phyloP scores from a whole-genome alignment of 2,329 filamentous ascomycete genomes.

The Hawksworthiomyces lignivorus region DNA sequence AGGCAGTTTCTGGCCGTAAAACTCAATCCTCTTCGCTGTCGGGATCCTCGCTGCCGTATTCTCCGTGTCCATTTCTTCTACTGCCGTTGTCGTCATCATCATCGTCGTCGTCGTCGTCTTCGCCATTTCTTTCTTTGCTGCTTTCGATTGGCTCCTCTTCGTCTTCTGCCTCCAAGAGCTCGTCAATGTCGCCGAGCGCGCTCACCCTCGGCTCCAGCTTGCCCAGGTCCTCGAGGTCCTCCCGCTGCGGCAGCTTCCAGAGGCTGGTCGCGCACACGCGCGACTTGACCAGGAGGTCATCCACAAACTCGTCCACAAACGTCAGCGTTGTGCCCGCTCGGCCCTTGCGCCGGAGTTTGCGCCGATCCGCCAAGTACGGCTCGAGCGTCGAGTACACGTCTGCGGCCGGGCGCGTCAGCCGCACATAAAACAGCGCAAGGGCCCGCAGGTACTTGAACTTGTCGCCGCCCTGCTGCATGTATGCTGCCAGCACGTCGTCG shows the following conservation, averaged over 20 bases:
- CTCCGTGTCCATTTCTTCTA: not conserved
- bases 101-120: not conserved
- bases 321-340: slow-evolving; percentile 69
- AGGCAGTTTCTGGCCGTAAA: not conserved
- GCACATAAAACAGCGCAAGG: slow-evolving; percentile 86
- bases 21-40: slow-evolving; percentile 1
- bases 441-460: slow-evolving; percentile 82
- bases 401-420: slow-evolving; percentile 73
- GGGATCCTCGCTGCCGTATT: not conserved
- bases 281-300: slow-evolving; percentile 82
- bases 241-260: slow-evolving; percentile 81
- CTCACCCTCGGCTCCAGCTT: slow-evolving; percentile 79
- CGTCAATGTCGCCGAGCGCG: slow-evolving; percentile 71
- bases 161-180: slow-evolving; percentile 55
- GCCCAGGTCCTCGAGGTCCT: slow-evolving; percentile 81
- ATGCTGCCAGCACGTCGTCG: slow-evolving; percentile 71
- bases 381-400: slow-evolving; percentile 77
- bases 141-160: too few relatives aligned
- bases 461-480: slow-evolving; percentile 67
- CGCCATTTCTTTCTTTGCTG: slow-evolving; percentile 14
- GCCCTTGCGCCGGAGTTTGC: slow-evolving; percentile 74
- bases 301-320: slow-evolving; percentile 85
- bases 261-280: slow-evolving; percentile 85
- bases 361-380: slow-evolving; percentile 69
- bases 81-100: not conserved